Conservation (phyloP, 768 basidiomycete genomes). For the Russula emetica region DNA sequence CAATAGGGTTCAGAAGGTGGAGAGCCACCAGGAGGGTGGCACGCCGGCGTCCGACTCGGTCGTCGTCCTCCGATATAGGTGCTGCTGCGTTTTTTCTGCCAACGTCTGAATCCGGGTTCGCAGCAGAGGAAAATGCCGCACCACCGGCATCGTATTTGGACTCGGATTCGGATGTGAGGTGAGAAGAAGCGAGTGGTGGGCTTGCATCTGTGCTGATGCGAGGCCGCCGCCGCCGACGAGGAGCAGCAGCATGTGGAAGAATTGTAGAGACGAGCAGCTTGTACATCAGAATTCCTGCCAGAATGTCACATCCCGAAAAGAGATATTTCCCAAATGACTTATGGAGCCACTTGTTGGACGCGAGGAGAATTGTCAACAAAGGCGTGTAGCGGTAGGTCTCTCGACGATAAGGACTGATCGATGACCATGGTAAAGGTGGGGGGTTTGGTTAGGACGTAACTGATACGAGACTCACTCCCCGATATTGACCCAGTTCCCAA, state of each 20-base stretch:
- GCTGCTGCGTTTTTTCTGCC: not conserved
- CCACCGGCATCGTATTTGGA: not conserved
- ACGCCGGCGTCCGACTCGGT: slow-evolving; percentile 1
- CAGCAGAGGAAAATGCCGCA: not conserved
- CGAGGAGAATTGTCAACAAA: slow-evolving; percentile 73
- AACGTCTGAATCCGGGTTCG: slow-evolving; percentile 5
- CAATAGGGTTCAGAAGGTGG: slow-evolving; percentile 90
- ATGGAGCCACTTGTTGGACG: slow-evolving; percentile 77
- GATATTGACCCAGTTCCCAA: slow-evolving; percentile 43
- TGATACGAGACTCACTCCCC: slow-evolving; percentile 65
- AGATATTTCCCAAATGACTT: slow-evolving; percentile 88
- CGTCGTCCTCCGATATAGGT: slow-evolving; percentile 9
- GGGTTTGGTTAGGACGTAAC: slow-evolving; percentile 4
- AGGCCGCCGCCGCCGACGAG: not conserved
- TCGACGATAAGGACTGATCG: slow-evolving; percentile 75
- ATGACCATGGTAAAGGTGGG: slow-evolving; percentile 9
- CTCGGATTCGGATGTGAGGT: not conserved
- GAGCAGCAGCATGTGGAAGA: slow-evolving; percentile 35
- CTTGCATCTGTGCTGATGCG: not conserved
- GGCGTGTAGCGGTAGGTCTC: slow-evolving; percentile 98
- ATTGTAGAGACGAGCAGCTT: slow-evolving; percentile 50
- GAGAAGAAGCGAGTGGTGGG: slow-evolving; percentile 1
- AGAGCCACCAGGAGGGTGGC: slow-evolving; percentile 60
- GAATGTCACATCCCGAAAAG: slow-evolving; percentile 78
- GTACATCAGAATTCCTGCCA: slow-evolving; percentile 73